Base-by-base conservation (phyloP, 257 asterid genomes). In the Echium plantagineum region DNA sequence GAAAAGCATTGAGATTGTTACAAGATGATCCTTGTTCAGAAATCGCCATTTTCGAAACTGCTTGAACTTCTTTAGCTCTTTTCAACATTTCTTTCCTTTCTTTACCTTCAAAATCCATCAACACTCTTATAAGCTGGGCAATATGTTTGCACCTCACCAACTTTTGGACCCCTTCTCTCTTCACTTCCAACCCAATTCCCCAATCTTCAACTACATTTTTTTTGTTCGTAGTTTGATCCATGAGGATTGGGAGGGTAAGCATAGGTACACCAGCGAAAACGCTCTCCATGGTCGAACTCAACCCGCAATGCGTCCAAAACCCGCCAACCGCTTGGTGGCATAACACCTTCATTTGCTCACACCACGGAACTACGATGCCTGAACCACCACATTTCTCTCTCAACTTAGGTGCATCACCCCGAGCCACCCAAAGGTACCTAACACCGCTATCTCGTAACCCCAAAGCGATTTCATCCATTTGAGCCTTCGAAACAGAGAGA, bases 251-350 rank as follows among this genome's bases (percentile, higher is more conserved):
- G 63, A 78, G 73, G 7, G 85, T 71, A 30, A 86, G 85, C 26
- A 80, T 71, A 1, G 94, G 90, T 19, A 76, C 73, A 3, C 87
- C 94, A 3, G 74, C 71, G 66, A 72, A 78, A 35, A 80, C 72
- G 20, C 77, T 78, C 62, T 81, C 95, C 77, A 72, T 74, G 0
- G 84, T 86, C 0, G 93, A 86, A 58, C 78, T 86, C 85, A 89
- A 86, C 6, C 95, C 95, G 8, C 95, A 81, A 52, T 86, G 93
- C 0, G 94, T 77, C 95, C 94, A 86, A 58, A 86, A 86, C 20
- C 94, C 95, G 0, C 89, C 90, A 2, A 83, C 65, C 0, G 85
- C 67, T 56, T 80, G 66, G 63, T 81, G 90, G 57, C 75, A 63
- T 61, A 86, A 66, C 62, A 84, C 87, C 67, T 63, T 74, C 68